Conservation (phyloP, 1,284 basidiomycete genomes). For the Sporisorium graminicola region DNA sequence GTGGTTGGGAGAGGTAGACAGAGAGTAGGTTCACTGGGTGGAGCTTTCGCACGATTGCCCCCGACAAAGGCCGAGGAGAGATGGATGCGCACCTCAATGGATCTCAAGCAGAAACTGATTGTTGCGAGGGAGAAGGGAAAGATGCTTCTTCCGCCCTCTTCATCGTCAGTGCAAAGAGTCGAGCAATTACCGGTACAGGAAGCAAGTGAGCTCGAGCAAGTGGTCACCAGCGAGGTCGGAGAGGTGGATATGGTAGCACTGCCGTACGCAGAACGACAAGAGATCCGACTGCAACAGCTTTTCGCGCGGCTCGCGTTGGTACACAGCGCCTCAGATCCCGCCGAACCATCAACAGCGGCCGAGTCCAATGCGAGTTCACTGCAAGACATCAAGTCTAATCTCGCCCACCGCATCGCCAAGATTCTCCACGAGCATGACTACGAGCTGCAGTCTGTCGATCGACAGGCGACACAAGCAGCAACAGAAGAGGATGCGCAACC, state of each 20-base stretch:
- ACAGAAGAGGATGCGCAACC: neutral
- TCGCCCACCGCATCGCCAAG: conserved; percentile 38
- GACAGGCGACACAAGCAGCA: neutral
- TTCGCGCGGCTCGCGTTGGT: conserved; percentile 44
- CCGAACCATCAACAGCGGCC: neutral
- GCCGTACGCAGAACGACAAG: conserved; percentile 38
- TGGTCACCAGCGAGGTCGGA: no score
- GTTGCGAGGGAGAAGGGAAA: conserved; percentile 36
- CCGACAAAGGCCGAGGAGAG: conserved; percentile 21
- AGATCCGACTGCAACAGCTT: conserved; percentile 40
- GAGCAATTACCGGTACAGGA: neutral
- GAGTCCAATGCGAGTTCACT: conserved; percentile 16
- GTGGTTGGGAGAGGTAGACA: conserved; percentile 15
- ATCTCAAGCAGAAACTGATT: conserved; percentile 37
- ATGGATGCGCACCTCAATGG: conserved; percentile 2
- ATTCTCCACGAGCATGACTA: conserved; percentile 34
- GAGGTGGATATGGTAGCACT: conserved; percentile 25
- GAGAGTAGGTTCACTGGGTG: conserved; percentile 5
- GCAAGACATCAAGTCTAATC: conserved; percentile 34
- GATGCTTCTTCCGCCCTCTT: conserved; percentile 32
- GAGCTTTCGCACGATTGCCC: neutral
- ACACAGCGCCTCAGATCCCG: conserved; percentile 7
- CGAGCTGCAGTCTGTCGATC: conserved; percentile 11
- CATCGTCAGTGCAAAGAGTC: neutral
- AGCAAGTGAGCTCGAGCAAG: neutral